A percentile compares a stretch with the other conserved stretches of the same genome.
Conservation (phyloP, 179 eudicot species). For the Beta lomatogona region DNA sequence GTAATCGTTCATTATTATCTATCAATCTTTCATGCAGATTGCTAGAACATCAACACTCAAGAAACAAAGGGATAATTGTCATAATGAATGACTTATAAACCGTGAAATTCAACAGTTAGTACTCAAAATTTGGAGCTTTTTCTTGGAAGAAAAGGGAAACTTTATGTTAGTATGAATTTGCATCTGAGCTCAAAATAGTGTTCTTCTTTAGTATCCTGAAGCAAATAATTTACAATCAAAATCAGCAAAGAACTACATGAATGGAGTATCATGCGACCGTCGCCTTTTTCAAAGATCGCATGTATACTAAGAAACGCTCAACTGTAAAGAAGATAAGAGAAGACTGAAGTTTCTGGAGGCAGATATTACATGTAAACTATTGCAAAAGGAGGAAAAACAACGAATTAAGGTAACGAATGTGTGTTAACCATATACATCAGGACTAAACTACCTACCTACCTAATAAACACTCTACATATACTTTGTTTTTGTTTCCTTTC, state of each 20-base stretch:
- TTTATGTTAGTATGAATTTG: neutral
- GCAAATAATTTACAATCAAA: neutral
- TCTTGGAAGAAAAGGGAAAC: no score
- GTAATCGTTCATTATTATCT: no score
- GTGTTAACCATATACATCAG: conserved; percentile 29
- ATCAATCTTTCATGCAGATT: no score
- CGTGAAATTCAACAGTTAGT: no score
- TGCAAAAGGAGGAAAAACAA: neutral
- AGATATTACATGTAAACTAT: conserved; percentile 15
- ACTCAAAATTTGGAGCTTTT: no score
- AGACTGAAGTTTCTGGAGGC: neutral
- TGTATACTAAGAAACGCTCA: neutral
- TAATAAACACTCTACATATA: conserved; percentile 29
- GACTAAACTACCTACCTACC: conserved; percentile 10
- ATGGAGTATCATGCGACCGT: neutral
- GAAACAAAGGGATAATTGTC: no score
- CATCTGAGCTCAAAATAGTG: neutral
- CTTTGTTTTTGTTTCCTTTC: conserved; percentile 19
- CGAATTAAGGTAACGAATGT: conserved; percentile 18
- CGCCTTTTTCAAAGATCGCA: neutral
- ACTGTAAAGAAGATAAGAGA: neutral
- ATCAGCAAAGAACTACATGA: neutral
- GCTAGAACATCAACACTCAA: no score
- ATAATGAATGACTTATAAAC: no score
- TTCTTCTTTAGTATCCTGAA: neutral